Base-by-base conservation (phyloP, 2,329 filamentous ascomycete species). In the Thermomyces lanuginosus region DNA sequence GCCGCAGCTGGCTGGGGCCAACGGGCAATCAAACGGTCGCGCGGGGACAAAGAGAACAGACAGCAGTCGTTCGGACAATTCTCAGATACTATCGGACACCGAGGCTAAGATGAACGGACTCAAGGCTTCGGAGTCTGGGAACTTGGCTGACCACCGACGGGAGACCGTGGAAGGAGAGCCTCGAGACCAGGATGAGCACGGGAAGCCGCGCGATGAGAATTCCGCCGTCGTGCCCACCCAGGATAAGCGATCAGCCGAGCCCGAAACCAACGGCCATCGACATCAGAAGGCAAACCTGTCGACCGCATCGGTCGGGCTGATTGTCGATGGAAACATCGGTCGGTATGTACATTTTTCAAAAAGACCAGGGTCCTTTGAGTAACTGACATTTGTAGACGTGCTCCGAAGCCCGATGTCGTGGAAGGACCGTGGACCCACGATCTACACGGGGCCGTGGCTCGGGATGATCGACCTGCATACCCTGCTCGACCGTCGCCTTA, bases 181-280 rank as follows among this genome's bases (percentile, higher is more conserved):
- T 37, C 73, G 78, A 40, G 84, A 93, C 46, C 81, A 92, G 44
- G 83, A 92, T 37, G 81, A 92, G 46, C 91, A 92, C 58, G 74
- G 76, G 56, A 81, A 77, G 56, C 80, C 80, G 51, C 70, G 81
- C 41, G 82, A 92, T 47, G 74, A 81, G 41, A 82, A 92, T 50
- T 86, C 86, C 18, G 74, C 84, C 7, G 92, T 92, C 55, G 86
- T 93, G 29, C 86, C 89, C 28, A 93, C 91, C 45, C 86, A 95
- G 53, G 89, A 95, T 49, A 81, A 89, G 45, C 71, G 82, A 35
- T 75, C 81, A 41, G 70, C 77, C 30, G 76, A 76, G n/a, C 69
- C 75, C 22, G 71, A 73, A 38, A 68, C 74, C 28, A 86, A 84
- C 53, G 77, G 77, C 28, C 82, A 86, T 53, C 66, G 78, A 31